Evolutionary conservation across 73 alveolate genomes (phyloP).

Genomic region (Symbiodinium pilosum): DNA sequence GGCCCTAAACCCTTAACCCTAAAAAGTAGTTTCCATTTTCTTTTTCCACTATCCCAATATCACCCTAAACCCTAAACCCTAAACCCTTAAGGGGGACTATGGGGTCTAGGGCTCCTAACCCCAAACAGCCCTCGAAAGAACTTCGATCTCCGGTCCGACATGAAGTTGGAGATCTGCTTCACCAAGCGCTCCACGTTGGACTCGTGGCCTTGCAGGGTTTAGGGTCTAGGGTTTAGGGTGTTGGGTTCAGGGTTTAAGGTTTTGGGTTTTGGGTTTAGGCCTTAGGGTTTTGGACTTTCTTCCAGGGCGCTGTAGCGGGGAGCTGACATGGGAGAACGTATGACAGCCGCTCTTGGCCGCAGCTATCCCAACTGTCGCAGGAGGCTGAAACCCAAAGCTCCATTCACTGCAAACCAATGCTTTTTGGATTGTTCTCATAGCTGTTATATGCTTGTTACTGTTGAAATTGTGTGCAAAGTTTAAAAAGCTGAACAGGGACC

Average conservation of each 20-base stretch:
- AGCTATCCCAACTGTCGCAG: too few species aligned
- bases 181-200: slow-evolving; percentile 96
- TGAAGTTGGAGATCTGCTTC: slow-evolving; percentile 96
- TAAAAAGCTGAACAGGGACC: not conserved
- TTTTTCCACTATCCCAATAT: too few species aligned
- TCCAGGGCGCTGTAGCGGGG: not conserved
- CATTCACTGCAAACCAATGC: too few species aligned
- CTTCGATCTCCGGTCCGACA: slow-evolving; percentile 74
- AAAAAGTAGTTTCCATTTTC: too few species aligned
- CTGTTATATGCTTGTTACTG: too few species aligned
- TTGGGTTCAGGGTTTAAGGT: not conserved
- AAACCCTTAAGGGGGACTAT: too few species aligned
- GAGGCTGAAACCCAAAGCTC: too few species aligned
- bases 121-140: not conserved
- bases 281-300: not conserved
- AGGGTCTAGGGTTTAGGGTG: not conserved
- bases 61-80: not conserved
- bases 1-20: too few species aligned
- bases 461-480: too few species aligned
- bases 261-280: not conserved
- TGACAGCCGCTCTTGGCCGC: too few species aligned
- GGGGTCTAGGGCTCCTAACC: not conserved
- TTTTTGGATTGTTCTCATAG: too few species aligned
- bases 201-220: slow-evolving; percentile 95
- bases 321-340: not conserved